Percentiles rank a stretch among this genome's conserved stretches.
These are phyloP conservation scores for Globisporangium carolinianum DNA, from an alignment of 352 stramenopile genomes.

Conservation along the genomic window DNA sequence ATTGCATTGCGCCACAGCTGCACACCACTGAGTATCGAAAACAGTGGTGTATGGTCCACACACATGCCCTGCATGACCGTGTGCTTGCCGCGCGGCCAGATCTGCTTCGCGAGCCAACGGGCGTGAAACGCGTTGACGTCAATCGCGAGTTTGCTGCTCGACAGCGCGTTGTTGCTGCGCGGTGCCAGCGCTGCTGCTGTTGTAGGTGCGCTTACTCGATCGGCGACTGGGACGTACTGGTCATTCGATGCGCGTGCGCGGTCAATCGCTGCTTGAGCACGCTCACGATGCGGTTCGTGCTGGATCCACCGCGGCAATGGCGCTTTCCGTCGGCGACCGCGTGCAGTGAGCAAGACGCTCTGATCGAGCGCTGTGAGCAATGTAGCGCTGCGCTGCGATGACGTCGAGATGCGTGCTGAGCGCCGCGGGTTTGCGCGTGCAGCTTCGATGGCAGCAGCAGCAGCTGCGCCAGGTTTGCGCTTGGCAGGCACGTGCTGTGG, in stretches of 20 bases:
- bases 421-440: conserved; percentile 14
- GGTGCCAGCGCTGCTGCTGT: background rate
- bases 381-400: no score
- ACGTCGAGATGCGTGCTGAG: conserved; percentile 14
- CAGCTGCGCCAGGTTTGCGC: background rate
- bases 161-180: conserved; percentile 9
- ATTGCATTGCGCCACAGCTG: conserved; percentile 51
- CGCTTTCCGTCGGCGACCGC: no score
- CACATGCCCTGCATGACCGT: conserved; percentile 46
- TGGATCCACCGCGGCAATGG: no score
- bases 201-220: no score
- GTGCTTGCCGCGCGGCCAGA: conserved; percentile 42
- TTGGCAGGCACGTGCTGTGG: conserved; percentile 1
- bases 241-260: no score
- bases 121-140: conserved; percentile 35
- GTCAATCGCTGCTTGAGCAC: no score
- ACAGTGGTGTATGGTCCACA: conserved; percentile 15
- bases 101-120: conserved; percentile 39
- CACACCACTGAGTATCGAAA: conserved; percentile 41
- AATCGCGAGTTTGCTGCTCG: conserved; percentile 23
- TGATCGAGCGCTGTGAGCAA: background rate
- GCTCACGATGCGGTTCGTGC: no score
- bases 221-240: no score
- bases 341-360: no score
- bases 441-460: background rate